phyloP scores from a whole-genome alignment of 78 protist species.

The Dictyostelium intermedium region DNA sequence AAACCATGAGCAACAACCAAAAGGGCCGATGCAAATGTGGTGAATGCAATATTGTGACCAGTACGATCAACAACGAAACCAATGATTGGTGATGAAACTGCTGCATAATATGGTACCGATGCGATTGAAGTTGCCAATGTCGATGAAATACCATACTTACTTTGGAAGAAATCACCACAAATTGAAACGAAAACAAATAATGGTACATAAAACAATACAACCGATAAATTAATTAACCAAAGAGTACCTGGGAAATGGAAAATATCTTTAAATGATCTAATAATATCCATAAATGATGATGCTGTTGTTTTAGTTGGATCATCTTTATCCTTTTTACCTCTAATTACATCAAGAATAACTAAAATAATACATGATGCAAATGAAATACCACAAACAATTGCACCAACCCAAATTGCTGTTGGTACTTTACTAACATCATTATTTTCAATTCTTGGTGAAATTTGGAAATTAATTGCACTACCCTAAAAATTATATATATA shows the following conservation, averaged over 20 bases:
- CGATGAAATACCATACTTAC: background rate
- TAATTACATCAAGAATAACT: conserved; percentile 28
- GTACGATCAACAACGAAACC: conserved; percentile 51
- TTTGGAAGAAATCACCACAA: background rate
- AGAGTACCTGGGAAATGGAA: conserved; percentile 48
- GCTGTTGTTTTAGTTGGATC: conserved; percentile 7
- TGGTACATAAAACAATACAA: conserved; percentile 81
- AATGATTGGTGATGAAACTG: conserved; percentile 75
- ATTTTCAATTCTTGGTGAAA: conserved; percentile 38
- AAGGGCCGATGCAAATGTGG: background rate
- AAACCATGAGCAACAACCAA: conserved; percentile 28
- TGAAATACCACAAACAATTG: conserved; percentile 66
- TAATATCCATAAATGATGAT: background rate
- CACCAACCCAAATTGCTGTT: conserved; percentile 81
- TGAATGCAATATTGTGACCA: conserved; percentile 34
- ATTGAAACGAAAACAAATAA: conserved; percentile 68
- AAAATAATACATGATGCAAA: conserved; percentile 31
- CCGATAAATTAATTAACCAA: conserved; percentile 59
- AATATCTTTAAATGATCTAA: conserved; percentile 48
- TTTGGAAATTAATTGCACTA: conserved; percentile 74
- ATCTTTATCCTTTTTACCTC: conserved; percentile 37
- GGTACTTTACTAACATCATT: background rate
- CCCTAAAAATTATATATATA: conserved; percentile 23
- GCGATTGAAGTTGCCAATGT: background rate
- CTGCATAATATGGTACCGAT: conserved; percentile 55